Evolutionary conservation across 169 alveolate species (phyloP), one percentile per base, ranked within the genome.

Genomic region (Plasmodium malariae): DNA sequence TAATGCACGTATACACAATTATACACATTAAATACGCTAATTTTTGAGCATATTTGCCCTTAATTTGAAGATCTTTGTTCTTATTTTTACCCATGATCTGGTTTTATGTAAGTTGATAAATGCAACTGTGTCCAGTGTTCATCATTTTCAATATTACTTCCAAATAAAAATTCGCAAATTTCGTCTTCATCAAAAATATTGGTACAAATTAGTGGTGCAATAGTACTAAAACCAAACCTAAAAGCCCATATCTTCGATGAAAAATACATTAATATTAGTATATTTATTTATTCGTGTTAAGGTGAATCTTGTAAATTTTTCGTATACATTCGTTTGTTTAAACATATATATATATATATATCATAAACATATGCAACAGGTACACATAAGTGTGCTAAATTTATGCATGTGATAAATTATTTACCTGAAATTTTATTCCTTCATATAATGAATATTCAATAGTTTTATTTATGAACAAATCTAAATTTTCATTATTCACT

Each of bases 51-150:
- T n/a, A n/a, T n/a, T n/a, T n/a, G n/a, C n/a, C n/a, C n/a, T n/a
- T n/a, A n/a, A n/a, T n/a, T n/a, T n/a, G n/a, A n/a, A n/a, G n/a
- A n/a, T n/a, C n/a, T n/a, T n/a, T n/a, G n/a, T n/a, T n/a, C n/a
- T n/a, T n/a, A n/a, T n/a, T n/a, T n/a, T n/a, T 94, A 96, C 43
- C 99, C 99, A 92, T 96, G 98, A 62, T 95, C 98, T 12, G 99
- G 97, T 24, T 93, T 72, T 36, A 97, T 88, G 73, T 94, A 94
- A 49, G 94, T 96, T 73, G 87, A 78, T 54, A 97, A 80, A 60
- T 93, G 96, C 3, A 76, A 83, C 72, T 36, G 45, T 1, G 94
- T 93, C 96, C 96, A 93, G 70, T 87, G 88, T 7, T 40, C 92
- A 74, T 71, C 88, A 72, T 93, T 93, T 34, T 85, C 92, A 51